phyloP scores from a whole-genome alignment of 108 stramenopile species.

The Skeletonema costatum region DNA sequence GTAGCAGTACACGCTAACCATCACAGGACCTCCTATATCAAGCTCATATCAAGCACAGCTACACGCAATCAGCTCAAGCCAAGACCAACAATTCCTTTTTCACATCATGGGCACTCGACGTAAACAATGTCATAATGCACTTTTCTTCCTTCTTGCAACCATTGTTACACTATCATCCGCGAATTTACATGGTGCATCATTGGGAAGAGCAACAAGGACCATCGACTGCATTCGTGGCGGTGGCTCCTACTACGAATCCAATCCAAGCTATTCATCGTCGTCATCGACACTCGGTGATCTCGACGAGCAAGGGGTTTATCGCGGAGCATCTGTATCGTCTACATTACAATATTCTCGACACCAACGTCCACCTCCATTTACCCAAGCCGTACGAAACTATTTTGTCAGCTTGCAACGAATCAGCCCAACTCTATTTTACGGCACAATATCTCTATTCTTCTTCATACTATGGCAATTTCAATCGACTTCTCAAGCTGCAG shows the following conservation, averaged over 20 bases:
- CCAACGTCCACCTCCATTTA: conserved; percentile 36
- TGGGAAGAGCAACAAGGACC: not conserved
- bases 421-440: conserved; percentile 46
- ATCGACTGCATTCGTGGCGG: conserved; percentile 18
- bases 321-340: conserved; percentile 3
- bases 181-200: not conserved
- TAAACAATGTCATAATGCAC: not conserved
- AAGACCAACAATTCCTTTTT: not conserved
- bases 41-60: no score
- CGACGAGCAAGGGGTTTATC: conserved; percentile 29
- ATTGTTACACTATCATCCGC: not conserved
- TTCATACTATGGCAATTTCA: conserved; percentile 69
- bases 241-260: conserved; percentile 16
- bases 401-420: conserved; percentile 12
- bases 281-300: conserved; percentile 32
- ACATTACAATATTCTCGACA: not conserved
- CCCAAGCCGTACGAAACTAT: conserved; percentile 26
- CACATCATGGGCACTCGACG: not conserved
- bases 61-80: not conserved
- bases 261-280: conserved; percentile 29
- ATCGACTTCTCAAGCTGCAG: conserved; percentile 1
- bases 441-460: conserved; percentile 33
- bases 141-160: not conserved
- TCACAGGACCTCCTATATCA: no score
- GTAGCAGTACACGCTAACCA: no score